Evolutionary conservation across 2,329 filamentous ascomycete genomes (phyloP).

Genomic region (Phialophora macrospora): DNA sequence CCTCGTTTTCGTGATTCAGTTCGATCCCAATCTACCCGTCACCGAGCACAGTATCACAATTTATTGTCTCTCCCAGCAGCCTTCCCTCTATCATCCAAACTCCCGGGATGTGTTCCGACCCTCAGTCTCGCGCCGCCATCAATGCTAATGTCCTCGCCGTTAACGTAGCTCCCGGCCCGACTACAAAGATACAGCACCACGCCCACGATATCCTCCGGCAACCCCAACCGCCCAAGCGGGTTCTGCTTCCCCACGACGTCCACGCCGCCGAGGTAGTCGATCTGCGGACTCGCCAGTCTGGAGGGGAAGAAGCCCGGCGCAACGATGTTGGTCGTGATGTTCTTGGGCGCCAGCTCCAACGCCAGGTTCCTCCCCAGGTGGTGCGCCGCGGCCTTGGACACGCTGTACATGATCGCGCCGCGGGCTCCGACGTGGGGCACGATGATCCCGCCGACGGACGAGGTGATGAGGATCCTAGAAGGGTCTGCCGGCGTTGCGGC

Average conservation of each 20-base stretch:
- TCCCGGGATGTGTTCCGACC: slow-evolving; percentile 18
- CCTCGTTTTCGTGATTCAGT: no score
- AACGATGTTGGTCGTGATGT: slow-evolving; percentile 48
- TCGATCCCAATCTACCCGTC: no score
- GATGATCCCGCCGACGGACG: slow-evolving; percentile 28
- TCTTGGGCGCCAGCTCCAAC: slow-evolving; percentile 47
- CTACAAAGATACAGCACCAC: slow-evolving; percentile 72
- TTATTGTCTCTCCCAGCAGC: slow-evolving; percentile 2
- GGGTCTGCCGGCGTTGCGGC: slow-evolving; percentile 20
- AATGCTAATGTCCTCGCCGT: slow-evolving; percentile 67
- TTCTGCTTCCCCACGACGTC: slow-evolving; percentile 52
- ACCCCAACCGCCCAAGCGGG: slow-evolving; percentile 69
- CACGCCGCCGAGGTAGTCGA: slow-evolving; percentile 30
- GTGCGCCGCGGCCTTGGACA: slow-evolving; percentile 49
- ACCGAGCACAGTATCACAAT: background rate
- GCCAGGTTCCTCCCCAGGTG: slow-evolving; percentile 48
- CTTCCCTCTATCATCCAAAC: slow-evolving; percentile 4
- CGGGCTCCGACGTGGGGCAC: slow-evolving; percentile 27
- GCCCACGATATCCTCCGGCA: slow-evolving; percentile 77
- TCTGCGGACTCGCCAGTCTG: slow-evolving; percentile 27
- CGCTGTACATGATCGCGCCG: slow-evolving; percentile 42
- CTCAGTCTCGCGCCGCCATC: slow-evolving; percentile 58
- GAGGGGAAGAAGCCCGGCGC: slow-evolving; percentile 45
- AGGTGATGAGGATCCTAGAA: slow-evolving; percentile 27
- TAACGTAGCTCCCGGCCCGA: slow-evolving; percentile 68